A percentile compares a stretch with the other conserved stretches of the same genome.
Evolutionary conservation across 2,329 filamentous ascomycete genomes (phyloP).

Genomic region (Colletotrichum destructivum): DNA sequence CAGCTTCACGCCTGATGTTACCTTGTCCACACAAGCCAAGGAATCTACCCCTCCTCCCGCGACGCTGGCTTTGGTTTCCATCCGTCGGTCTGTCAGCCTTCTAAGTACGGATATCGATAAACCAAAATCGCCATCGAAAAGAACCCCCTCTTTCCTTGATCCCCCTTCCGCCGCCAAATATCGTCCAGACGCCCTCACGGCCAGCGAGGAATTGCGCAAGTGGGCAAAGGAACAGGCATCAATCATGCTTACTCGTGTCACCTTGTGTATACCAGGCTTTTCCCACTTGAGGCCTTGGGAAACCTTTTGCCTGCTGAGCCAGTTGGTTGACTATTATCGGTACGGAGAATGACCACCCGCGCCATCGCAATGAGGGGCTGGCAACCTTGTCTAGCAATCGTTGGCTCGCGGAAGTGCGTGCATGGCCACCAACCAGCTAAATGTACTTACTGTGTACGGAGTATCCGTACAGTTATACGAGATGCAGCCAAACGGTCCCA

Average conservation of each 20-base stretch:
- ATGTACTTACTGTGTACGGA: too few species aligned
- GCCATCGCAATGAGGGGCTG: not conserved
- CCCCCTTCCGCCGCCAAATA: constrained; percentile 25
- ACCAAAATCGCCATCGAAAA: constrained; percentile 8
- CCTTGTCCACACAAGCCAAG: constrained; percentile 29
- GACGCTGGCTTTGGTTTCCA: constrained; percentile 3
- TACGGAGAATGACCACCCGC: constrained; percentile 22
- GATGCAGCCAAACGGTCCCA: not conserved
- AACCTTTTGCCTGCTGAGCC: not conserved
- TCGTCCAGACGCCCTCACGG: constrained; percentile 17
- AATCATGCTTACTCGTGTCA: constrained; percentile 11
- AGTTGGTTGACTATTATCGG: not conserved
- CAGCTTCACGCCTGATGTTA: constrained; percentile 26
- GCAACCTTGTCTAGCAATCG: not conserved
- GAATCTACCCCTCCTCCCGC: constrained; percentile 30
- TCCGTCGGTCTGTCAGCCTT: constrained; percentile 3
- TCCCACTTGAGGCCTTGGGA: constrained; percentile 7
- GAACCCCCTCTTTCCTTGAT: constrained; percentile 13
- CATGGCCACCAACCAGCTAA: not conserved
- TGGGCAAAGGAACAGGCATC: constrained; percentile 18
- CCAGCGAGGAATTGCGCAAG: not conserved
- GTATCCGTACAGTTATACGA: not conserved
- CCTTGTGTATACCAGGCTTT: not conserved
- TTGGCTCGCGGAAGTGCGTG: constrained; percentile 1
- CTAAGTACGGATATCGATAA: constrained; percentile 13